phyloP scores from a whole-genome alignment of 768 basidiomycete species.

The Pleurotus giganteus region DNA sequence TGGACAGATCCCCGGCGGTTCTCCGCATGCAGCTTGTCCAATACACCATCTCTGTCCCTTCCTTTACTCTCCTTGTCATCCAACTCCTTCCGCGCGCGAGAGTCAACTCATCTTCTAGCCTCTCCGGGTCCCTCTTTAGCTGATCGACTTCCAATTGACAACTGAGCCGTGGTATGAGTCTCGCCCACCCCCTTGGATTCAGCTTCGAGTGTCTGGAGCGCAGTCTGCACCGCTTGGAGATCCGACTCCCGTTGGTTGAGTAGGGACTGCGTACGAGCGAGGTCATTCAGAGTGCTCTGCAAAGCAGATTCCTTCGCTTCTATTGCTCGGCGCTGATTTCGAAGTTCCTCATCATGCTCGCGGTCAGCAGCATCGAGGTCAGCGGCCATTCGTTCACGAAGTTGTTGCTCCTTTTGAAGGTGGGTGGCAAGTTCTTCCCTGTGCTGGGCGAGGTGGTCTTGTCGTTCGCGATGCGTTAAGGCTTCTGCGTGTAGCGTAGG shows the following conservation, averaged over 20 bases:
- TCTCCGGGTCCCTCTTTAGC: constrained; percentile 77
- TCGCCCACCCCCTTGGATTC: constrained; percentile 83
- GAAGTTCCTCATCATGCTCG: constrained; percentile 59
- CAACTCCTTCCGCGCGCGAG: constrained; percentile 69
- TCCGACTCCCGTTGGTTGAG: constrained; percentile 76
- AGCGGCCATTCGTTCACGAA: constrained; percentile 50
- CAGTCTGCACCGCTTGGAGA: constrained; percentile 66
- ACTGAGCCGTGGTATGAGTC: constrained; percentile 76
- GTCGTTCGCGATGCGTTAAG: constrained; percentile 62
- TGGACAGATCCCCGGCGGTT: constrained; percentile 78
- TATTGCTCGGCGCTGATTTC: constrained; percentile 58
- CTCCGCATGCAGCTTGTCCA: constrained; percentile 77
- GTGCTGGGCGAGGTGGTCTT: constrained; percentile 76
- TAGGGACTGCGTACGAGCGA: constrained; percentile 59
- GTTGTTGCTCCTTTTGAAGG: constrained; percentile 54
- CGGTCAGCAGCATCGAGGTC: constrained; percentile 56
- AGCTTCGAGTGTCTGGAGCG: constrained; percentile 67
- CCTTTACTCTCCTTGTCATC: constrained; percentile 61
- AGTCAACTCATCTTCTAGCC: constrained; percentile 75
- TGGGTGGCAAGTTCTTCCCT: constrained; percentile 70
- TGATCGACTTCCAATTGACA: constrained; percentile 91
- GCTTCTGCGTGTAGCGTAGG: constrained; percentile 63
- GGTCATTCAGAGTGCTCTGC: constrained; percentile 59
- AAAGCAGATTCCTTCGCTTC: constrained; percentile 73
- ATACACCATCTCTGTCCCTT: constrained; percentile 66